Evolutionary conservation across 2,329 filamentous ascomycete genomes (phyloP).

Genomic region (Ascochyta viciae-villosae): DNA sequence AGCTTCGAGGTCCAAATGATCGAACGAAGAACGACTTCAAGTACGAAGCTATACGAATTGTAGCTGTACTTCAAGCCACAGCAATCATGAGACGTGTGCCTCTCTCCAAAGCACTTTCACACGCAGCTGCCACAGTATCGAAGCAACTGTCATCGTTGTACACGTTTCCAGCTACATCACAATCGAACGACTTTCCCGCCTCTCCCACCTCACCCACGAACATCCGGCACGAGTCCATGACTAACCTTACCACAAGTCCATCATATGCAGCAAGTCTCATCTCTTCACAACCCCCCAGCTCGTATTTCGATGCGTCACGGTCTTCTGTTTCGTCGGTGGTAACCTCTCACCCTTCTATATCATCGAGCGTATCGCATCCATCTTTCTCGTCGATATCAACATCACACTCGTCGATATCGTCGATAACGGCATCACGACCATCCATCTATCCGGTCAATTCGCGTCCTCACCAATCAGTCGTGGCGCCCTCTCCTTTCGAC

Average conservation of each 20-base stretch:
- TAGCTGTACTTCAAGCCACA: conserved; percentile 40
- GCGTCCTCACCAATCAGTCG: not conserved
- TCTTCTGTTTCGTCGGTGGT: conserved; percentile 16
- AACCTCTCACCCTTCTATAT: conserved; percentile 1
- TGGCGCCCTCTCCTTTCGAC: not conserved
- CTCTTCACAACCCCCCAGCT: conserved; percentile 3
- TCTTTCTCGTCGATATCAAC: conserved; percentile 20
- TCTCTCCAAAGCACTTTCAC: conserved; percentile 37
- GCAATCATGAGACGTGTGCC: conserved; percentile 38
- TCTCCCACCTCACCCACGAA: conserved; percentile 14
- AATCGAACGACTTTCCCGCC: conserved; percentile 23
- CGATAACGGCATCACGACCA: not conserved
- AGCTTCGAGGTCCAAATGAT: conserved; percentile 13
- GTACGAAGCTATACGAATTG: conserved; percentile 48
- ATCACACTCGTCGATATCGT: not conserved
- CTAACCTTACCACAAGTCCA: conserved; percentile 23
- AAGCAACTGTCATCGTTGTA: conserved; percentile 5
- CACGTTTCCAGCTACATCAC: conserved; percentile 18
- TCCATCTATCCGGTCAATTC: not conserved
- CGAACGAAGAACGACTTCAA: conserved; percentile 32
- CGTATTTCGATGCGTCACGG: conserved; percentile 12
- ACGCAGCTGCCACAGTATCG: conserved; percentile 10
- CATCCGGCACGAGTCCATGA: conserved; percentile 26
- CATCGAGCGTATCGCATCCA: conserved; percentile 10
- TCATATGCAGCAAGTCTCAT: conserved; percentile 19